phyloP scores from a whole-genome alignment of 2,329 filamentous ascomycete genomes.

The Atkinsonella hypoxylon region DNA sequence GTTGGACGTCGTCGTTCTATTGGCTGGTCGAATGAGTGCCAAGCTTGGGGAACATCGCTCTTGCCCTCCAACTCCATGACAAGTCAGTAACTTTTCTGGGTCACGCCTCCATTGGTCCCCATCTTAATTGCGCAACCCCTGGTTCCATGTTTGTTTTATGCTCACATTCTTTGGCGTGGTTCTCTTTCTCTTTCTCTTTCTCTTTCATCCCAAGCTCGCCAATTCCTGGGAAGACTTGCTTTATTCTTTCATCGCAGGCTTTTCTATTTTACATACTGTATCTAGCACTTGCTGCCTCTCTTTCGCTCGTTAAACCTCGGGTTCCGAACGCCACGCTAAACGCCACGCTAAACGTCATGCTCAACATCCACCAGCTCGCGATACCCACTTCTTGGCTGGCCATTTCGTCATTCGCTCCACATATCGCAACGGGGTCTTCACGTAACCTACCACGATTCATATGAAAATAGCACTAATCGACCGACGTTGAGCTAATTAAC shows the following conservation, averaged over 20 bases:
- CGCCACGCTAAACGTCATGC: neutral
- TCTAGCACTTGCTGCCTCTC: neutral
- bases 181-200: neutral
- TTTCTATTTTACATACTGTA: neutral
- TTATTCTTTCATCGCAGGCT: neutral
- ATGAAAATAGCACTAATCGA: too few species aligned
- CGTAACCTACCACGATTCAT: neutral
- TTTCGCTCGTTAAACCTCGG: neutral
- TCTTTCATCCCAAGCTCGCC: neutral
- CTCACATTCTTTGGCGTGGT: neutral
- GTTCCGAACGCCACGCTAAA: neutral
- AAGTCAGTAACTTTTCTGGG: neutral
- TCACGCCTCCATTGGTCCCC: neutral
- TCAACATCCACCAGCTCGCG: neutral
- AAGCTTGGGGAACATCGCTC: neutral
- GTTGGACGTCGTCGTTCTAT: neutral
- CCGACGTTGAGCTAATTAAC: neutral
- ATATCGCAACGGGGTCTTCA: neutral
- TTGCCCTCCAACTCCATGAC: neutral
- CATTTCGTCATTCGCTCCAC: constrained; percentile 10
- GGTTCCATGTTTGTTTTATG: neutral
- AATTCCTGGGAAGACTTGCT: neutral
- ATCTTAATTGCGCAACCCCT: neutral
- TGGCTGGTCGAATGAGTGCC: neutral
- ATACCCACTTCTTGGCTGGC: neutral